A percentile compares a stretch with the other conserved stretches of the same genome.
These are phyloP conservation scores for Pestalotiopsis fici DNA, from an alignment of 2,329 filamentous ascomycete genomes.

Conservation along the genomic window DNA sequence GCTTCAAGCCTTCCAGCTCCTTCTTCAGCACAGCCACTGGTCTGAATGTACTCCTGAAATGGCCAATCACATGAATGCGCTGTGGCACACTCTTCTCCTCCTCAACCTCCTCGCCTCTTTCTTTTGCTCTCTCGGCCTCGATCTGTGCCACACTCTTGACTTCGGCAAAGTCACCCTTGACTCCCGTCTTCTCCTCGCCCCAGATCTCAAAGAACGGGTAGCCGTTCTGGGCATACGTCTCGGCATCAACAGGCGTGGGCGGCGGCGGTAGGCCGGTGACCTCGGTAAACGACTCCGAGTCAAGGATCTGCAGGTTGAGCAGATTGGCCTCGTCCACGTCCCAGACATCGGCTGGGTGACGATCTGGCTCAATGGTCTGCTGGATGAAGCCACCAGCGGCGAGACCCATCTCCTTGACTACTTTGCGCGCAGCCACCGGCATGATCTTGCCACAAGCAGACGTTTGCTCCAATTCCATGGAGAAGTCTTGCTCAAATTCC, in stretches of 20 bases:
- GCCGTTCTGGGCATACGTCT: constrained; percentile 30
- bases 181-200: constrained; percentile 18
- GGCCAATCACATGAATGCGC: neutral
- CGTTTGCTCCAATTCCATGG: no score
- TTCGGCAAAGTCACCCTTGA: constrained; percentile 15
- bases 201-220: constrained; percentile 37
- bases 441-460: neutral
- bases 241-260: constrained; percentile 31
- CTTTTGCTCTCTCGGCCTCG: constrained; percentile 11
- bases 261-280: constrained; percentile 37
- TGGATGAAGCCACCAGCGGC: constrained; percentile 19
- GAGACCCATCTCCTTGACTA: constrained; percentile 14
- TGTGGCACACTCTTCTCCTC: constrained; percentile 7
- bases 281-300: constrained; percentile 30
- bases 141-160: constrained; percentile 19
- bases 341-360: constrained; percentile 2
- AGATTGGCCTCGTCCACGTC: constrained; percentile 12
- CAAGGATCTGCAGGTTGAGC: constrained; percentile 37
- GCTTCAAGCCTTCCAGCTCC: constrained; percentile 1
- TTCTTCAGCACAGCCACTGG: neutral
- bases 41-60: neutral
- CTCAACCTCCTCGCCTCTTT: neutral
- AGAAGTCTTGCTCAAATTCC: no score
- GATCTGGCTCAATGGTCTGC: constrained; percentile 16
- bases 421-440: neutral